A percentile compares a stretch with the other conserved stretches of the same genome.
Conservation (phyloP, 108 stramenopile genomes). For the Chaetoceros tenuissimus region DNA sequence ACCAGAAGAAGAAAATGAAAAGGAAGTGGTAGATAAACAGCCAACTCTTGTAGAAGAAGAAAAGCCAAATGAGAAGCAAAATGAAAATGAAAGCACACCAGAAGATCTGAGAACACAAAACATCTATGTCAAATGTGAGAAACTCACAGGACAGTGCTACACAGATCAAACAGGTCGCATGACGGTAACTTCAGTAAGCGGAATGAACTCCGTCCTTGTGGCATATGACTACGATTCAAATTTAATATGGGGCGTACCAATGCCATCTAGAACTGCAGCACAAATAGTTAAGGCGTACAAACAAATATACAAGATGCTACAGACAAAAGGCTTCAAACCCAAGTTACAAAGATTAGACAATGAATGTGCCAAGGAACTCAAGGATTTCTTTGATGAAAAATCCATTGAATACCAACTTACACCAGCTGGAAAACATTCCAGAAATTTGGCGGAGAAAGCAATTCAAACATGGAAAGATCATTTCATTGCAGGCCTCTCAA, state of each 20-base stretch:
- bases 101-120: too few species aligned
- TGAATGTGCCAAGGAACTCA: constrained; percentile 10
- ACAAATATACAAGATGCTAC: not conserved
- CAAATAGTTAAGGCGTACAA: not conserved
- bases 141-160: constrained; percentile 24
- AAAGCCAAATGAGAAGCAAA: too few species aligned
- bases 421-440: constrained; percentile 23
- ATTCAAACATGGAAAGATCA: constrained; percentile 42
- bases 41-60: too few species aligned
- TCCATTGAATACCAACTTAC: constrained; percentile 25
- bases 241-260: not conserved
- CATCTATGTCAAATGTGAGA: too few species aligned
- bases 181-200: constrained; percentile 6
- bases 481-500: constrained; percentile 31
- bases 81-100: not conserved
- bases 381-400: constrained; percentile 1
- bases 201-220: not conserved
- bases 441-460: constrained; percentile 43
- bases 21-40: not conserved
- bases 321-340: constrained; percentile 6
- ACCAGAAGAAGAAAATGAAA: not conserved
- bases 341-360: constrained; percentile 23
- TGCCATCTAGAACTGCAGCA: not conserved
- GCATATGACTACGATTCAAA: not conserved
- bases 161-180: constrained; percentile 35